Evolutionary conservation across 768 basidiomycete genomes (phyloP).

Genomic region (Trametes gibbosa): DNA sequence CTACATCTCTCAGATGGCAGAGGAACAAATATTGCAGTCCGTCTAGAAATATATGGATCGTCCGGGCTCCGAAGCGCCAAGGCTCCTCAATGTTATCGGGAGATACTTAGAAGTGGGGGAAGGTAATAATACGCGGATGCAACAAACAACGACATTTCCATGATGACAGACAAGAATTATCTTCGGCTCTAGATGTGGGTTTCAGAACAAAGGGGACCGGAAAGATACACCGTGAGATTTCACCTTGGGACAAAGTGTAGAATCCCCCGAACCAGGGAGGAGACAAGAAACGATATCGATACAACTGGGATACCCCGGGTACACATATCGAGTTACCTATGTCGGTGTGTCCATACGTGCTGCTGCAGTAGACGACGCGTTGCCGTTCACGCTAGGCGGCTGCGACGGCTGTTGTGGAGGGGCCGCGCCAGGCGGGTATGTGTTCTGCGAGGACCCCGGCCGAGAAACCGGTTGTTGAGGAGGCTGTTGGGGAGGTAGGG

Average conservation of each 20-base stretch:
- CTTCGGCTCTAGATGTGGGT: slow-evolving; percentile 11
- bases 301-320: slow-evolving; percentile 5
- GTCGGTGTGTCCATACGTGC: slow-evolving; percentile 26
- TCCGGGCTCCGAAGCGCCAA: slow-evolving; percentile 13
- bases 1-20: slow-evolving; percentile 5
- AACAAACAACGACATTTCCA: slow-evolving; percentile 1
- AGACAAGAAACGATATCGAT: slow-evolving; percentile 16
- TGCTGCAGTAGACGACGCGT: slow-evolving; percentile 13
- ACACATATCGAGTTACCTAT: slow-evolving; percentile 5
- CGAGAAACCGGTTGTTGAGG: slow-evolving; percentile 45
- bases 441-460: slow-evolving; percentile 55
- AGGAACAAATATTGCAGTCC: slow-evolving; percentile 10
- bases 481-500: slow-evolving; percentile 34
- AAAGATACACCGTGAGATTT: slow-evolving; percentile 4
- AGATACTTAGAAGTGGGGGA: slow-evolving; percentile 5
- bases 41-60: slow-evolving; percentile 22
- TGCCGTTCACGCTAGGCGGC: slow-evolving; percentile 29
- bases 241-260: slow-evolving; percentile 9
- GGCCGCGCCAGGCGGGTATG: slow-evolving; percentile 42
- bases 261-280: neutral
- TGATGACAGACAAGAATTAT: slow-evolving; percentile 1
- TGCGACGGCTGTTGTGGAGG: slow-evolving; percentile 7
- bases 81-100: slow-evolving; percentile 6
- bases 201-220: neutral
- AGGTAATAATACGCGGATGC: slow-evolving; percentile 4